Conservation (phyloP, 306 rosid species). For the Vigna hirtella region DNA sequence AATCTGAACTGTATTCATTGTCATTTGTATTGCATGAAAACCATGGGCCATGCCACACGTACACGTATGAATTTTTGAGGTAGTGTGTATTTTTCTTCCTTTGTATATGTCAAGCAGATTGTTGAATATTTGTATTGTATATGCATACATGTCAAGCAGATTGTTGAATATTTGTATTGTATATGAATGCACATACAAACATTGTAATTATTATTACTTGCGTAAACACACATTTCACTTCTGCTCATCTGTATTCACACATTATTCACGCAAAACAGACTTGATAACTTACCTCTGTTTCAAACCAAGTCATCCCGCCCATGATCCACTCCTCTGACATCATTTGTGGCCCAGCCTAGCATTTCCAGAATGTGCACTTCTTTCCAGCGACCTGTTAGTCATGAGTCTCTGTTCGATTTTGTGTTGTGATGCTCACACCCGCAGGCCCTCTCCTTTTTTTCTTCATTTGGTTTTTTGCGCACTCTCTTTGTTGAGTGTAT, state of each 20-base stretch:
- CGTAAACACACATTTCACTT: no score
- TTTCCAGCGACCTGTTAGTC: no score
- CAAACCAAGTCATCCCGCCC: neutral
- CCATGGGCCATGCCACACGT: neutral
- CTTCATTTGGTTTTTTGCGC: no score
- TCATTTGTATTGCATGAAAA: slow-evolving; percentile 14
- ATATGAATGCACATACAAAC: no score
- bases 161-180: neutral
- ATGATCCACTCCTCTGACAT: no score
- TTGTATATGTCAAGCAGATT: neutral
- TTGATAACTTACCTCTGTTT: neutral
- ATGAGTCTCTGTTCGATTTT: no score
- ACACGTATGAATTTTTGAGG: neutral
- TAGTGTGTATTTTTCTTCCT: slow-evolving; percentile 1
- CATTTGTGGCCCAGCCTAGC: no score
- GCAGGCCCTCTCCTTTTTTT: no score
- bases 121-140: neutral
- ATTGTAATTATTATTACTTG: neutral
- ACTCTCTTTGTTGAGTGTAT: no score
- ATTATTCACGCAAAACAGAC: neutral
- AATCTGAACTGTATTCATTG: slow-evolving; percentile 9
- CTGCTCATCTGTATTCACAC: neutral
- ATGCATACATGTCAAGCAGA: neutral
- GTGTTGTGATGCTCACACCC: no score
- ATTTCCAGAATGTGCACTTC: no score